A percentile compares a stretch with the other conserved stretches of the same genome.
These are phyloP conservation scores for Allium cepa DNA, from an alignment of 106 monocot species.

Conservation along the genomic window DNA sequence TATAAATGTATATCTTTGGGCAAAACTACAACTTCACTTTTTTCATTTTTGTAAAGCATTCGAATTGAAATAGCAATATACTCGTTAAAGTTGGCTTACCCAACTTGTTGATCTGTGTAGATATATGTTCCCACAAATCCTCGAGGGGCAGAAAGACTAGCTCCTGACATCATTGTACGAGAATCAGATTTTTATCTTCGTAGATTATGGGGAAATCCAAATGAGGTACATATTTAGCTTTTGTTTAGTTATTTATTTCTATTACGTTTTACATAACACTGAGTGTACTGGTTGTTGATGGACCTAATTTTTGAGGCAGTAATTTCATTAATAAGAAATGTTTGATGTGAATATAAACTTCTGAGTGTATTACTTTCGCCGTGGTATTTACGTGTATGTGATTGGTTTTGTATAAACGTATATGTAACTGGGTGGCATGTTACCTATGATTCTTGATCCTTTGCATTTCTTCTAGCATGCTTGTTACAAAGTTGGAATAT, in stretches of 20 bases:
- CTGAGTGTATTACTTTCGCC: not conserved
- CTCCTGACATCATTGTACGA: conserved; percentile 38
- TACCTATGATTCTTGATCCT: not conserved
- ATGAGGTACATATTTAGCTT: conserved; percentile 23
- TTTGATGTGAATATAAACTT: not conserved
- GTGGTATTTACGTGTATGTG: not conserved
- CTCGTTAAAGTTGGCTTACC: not conserved
- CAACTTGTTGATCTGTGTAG: conserved; percentile 15
- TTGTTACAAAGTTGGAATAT: not conserved
- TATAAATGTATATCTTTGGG: not conserved
- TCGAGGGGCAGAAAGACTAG: conserved; percentile 40
- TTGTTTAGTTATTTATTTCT: not conserved
- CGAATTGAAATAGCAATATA: not conserved
- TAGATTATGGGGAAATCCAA: conserved; percentile 49
- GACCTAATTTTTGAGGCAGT: not conserved
- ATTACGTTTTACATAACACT: not conserved
- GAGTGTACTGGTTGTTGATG: not conserved
- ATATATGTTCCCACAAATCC: conserved; percentile 55
- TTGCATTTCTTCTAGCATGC: not conserved
- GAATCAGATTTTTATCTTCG: conserved; percentile 52
- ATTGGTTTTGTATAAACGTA: not conserved
- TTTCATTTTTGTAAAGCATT: not conserved
- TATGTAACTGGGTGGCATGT: not conserved
- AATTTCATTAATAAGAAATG: not conserved
- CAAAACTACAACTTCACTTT: not conserved